Base-by-base conservation (phyloP, 2,329 filamentous ascomycete genomes). In the Cladophialophora immunda region DNA sequence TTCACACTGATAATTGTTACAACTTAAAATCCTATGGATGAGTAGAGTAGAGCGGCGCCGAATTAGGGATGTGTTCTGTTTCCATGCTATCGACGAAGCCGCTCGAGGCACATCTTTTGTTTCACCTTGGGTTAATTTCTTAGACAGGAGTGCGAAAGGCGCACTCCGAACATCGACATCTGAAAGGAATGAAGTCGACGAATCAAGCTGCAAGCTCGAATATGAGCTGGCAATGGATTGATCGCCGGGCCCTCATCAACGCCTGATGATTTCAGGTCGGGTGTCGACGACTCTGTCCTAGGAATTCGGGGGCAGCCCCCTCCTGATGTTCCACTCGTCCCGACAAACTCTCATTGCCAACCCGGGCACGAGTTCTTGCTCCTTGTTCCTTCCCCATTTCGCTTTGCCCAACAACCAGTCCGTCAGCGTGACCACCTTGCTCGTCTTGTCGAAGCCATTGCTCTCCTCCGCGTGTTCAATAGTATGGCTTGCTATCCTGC, bases 381-480 rank as follows among this genome's bases (percentile, higher is more conserved):
- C 65, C 25, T 80, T 82, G 8, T 78, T 78, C 52, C 79, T 56
- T 79, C 78, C 75, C 80, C 78, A 50, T 84, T 85, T 66, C 7
- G 94, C 90, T 58, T 91, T 91, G 1, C 94, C 93, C 45, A 98
- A 83, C 70, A 99, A 81, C 94, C 95, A 98, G 77, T 99, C 95
- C 17, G 95, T 97, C 71, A 98, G 82, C 15, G 91, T 93, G 17
- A 98, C 93, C 22, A 99, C 91, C 75, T 90, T 92, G 25, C 92
- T 90, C 29, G 92, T 93, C 69, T 87, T 88, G 74, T 97, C 94
- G 88, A 91, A 96, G 67, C 92, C 88, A 45, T 90, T 88, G 17
- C 90, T 89, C 74, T 95, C 90, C 74, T 97, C 91, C 1, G 92
- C 91, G 80, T 97, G 92, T 80, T 99, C 95, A 74, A 99, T 98